Conservation (phyloP, 768 basidiomycete species). For the Favolaschia claudopus region DNA sequence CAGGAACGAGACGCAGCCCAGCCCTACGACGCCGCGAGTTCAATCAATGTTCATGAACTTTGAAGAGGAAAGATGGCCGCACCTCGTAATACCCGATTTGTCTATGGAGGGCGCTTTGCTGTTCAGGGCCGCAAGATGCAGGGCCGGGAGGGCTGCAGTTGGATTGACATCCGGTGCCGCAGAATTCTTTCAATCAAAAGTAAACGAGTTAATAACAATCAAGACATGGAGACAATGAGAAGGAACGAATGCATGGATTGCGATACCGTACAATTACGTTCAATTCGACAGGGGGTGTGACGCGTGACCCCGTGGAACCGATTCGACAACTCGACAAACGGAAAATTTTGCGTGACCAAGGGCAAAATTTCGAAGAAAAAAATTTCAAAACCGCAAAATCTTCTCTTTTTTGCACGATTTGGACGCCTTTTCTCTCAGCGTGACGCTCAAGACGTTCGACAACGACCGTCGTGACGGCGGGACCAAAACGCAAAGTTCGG, state of each 20-base stretch:
- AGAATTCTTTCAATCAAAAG: background rate
- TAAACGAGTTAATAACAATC: too few relatives aligned
- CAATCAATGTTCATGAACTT: background rate
- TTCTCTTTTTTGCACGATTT: too few relatives aligned
- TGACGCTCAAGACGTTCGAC: too few relatives aligned
- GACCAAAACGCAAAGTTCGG: too few relatives aligned
- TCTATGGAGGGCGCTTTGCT: slow-evolving; percentile 29
- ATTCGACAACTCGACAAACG: background rate
- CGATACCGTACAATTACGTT: too few relatives aligned
- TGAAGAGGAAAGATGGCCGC: background rate
- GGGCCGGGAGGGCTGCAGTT: slow-evolving; percentile 7
- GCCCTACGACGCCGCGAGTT: background rate
- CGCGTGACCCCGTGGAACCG: too few relatives aligned
- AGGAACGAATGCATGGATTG: background rate
- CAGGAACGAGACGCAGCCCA: slow-evolving; percentile 23
- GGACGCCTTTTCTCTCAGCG: too few relatives aligned
- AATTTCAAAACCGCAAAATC: too few relatives aligned
- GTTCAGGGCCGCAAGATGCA: slow-evolving; percentile 23
- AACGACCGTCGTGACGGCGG: too few relatives aligned
- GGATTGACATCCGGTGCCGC: slow-evolving; percentile 1
- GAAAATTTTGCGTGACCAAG: slow-evolving; percentile 4
- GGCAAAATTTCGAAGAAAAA: too few relatives aligned
- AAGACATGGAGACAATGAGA: background rate
- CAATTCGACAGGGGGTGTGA: too few relatives aligned
- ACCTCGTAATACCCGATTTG: slow-evolving; percentile 36